Base-by-base conservation (phyloP, 2,329 filamentous ascomycete species). In the Rhynchosporium secalis region DNA sequence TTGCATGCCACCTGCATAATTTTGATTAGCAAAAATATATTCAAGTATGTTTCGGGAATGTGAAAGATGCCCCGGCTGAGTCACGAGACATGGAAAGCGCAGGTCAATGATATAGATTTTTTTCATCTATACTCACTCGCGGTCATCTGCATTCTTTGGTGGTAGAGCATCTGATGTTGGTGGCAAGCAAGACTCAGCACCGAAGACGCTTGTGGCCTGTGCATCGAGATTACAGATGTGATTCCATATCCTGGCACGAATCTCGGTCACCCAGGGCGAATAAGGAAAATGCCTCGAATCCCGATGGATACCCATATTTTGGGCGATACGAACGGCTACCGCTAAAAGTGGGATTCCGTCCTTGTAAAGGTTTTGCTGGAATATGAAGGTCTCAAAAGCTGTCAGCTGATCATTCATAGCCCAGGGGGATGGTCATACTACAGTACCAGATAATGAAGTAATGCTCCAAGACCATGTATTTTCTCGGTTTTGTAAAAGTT, bases 281-380 rank as follows among this genome's bases (percentile, higher is more conserved):
- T 58, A 68, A 29, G 68, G 68, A 45, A 68, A 69, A 29, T 68
- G 62, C 12, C 55, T 56, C 12, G 68, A 62, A 70, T 91, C 87
- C 38, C 80, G 81, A 66, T 91, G 86, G 10, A 90, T 77, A 3
- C 86, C 86, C 75, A 90, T 82, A 7, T 86, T 81, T 68, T 87
- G 84, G 12, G 84, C 87, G 47, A 89, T 82, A 57, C 87, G 85
- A 10, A 88, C 80, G 0, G 85, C 85, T 26, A 90, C 79, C 1
- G 86, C 85, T 57, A 83, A 84, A 28, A 88, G 70, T 48, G 86
- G 80, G 83, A 84, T 87, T 4, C 82, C 78, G 1, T 82, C 81
- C 66, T 86, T 83, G 2, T 81, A 80, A 64, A 86, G 82, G 68
- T 84, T 85, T 51, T 66, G 66, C 43, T 68, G 68, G 55, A 69